These are phyloP conservation scores for Lenzites betulinus DNA, from an alignment of 768 basidiomycete genomes.

Conservation along the genomic window DNA sequence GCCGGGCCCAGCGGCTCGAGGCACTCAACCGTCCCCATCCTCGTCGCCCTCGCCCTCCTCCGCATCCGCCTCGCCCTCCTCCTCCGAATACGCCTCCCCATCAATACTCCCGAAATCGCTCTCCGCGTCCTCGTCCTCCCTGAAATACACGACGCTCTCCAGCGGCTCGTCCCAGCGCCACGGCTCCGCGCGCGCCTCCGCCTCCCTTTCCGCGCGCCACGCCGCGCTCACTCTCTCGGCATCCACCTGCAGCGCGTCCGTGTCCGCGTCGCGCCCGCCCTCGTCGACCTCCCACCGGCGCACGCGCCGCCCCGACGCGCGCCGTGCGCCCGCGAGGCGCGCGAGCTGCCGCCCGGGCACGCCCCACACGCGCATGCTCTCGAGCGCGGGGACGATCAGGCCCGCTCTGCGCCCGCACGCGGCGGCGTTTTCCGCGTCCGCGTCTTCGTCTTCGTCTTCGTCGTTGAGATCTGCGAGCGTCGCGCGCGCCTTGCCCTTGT, in stretches of 20 bases:
- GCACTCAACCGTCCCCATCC: neutral
- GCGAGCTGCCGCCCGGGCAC: slow-evolving; percentile 15
- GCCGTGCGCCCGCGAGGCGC: slow-evolving; percentile 17
- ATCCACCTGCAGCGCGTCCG: slow-evolving; percentile 16
- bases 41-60: slow-evolving; percentile 18
- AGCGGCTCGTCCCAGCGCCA: slow-evolving; percentile 21
- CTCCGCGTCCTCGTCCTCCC: slow-evolving; percentile 27
- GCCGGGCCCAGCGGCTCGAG: too few relatives aligned
- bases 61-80: slow-evolving; percentile 18
- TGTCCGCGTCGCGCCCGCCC: slow-evolving; percentile 20
- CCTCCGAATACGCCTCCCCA: slow-evolving; percentile 16
- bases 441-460: too few relatives aligned
- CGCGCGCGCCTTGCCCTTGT: neutral
- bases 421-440: neutral
- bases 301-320: slow-evolving; percentile 17
- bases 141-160: slow-evolving; percentile 26
- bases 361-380: slow-evolving; percentile 22
- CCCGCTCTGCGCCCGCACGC: neutral
- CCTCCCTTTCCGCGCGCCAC: slow-evolving; percentile 12
- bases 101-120: slow-evolving; percentile 20
- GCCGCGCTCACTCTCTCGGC: slow-evolving; percentile 1
- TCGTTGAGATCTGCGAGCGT: too few relatives aligned
- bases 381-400: slow-evolving; percentile 24
- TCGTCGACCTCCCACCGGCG: slow-evolving; percentile 25
- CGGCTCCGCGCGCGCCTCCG: slow-evolving; percentile 6